Base-by-base conservation (phyloP, 176 grass and related monocot genomes). In the Ensete glaucum region DNA sequence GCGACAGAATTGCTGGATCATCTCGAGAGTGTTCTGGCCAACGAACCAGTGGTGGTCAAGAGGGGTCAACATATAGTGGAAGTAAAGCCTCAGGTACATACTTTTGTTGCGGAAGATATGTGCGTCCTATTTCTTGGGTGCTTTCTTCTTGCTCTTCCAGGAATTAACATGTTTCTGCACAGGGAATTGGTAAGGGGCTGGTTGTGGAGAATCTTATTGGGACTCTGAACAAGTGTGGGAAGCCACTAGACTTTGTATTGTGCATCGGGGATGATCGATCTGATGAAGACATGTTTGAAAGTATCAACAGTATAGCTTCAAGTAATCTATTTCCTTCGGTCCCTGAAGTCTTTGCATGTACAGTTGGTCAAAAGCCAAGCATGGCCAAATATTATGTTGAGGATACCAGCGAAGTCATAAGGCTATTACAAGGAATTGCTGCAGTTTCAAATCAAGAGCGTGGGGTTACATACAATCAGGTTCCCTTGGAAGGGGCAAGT, bases 241-340 rank as follows among this genome's bases (percentile, higher is more conserved):
- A 88, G 69, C 43, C 85, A n/a, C 90, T 84, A 0, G 90, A 93
- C 74, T 88, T 97, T 65, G 52, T 93, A 13, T 85, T 87, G 94
- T 97, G 94, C 68, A 73, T 97, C 0, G 94, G 94, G 26, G 87
- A 93, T 26, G 94, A 97, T 77, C 85, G 84, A 70, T 97, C 94
- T n/a, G 90, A 97, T 2, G 94, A 97, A 77, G 94, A 93, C 71
- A 97, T 97, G 94, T 97, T 97, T 77, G 84, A 97, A 85, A 87
- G 79, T 77, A 91, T 91, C 64, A 88, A 87, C 52, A 73, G 14
- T 86, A 20, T 83, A 54, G 79, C 76, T 7, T 82, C 85, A 23
- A 85, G 77, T 5, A 52, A 71, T 25, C 71, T 72, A 69, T 83
- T 90, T 68, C 75, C 85, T 1, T 50, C 50, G 8, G 67, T 52